Conservation (phyloP, 108 stramenopile species). For the Parietichytrium sp. region DNA sequence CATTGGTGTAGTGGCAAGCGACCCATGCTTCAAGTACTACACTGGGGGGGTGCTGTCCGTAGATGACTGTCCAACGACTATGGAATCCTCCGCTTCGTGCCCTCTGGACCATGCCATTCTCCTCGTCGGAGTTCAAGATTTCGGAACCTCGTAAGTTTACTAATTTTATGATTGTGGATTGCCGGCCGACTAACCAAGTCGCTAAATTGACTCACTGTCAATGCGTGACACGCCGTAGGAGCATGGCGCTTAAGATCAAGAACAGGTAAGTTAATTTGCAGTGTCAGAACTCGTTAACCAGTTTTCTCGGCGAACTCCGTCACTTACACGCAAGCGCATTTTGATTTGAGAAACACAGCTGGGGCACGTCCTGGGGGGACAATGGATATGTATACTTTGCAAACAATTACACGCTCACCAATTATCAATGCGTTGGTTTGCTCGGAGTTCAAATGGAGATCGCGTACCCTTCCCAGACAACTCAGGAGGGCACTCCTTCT, state of each 20-base stretch:
- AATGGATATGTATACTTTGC: slow-evolving; percentile 36
- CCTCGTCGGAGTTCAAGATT: too few relatives aligned
- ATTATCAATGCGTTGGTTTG: not conserved
- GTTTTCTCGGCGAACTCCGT: too few relatives aligned
- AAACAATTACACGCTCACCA: not conserved
- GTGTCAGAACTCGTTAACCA: too few relatives aligned
- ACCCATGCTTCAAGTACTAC: slow-evolving; percentile 26
- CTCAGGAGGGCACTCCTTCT: too few relatives aligned
- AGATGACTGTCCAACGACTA: not conserved
- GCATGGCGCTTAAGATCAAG: too few relatives aligned
- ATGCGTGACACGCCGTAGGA: too few relatives aligned
- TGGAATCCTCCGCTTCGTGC: not conserved
- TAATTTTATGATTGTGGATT: too few relatives aligned
- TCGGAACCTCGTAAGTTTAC: too few relatives aligned
- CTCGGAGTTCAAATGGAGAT: not conserved
- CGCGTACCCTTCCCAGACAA: not conserved
- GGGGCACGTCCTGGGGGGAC: slow-evolving; percentile 43
- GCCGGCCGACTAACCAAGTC: too few relatives aligned
- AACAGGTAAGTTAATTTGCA: too few relatives aligned
- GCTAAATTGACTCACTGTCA: too few relatives aligned
- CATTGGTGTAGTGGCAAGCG: not conserved
- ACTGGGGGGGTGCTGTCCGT: not conserved
- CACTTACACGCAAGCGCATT: not conserved
- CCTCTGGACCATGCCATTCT: not conserved
- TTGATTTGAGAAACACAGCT: slow-evolving; percentile 11